These are phyloP conservation scores for Isabelozyma heimii DNA, from an alignment of 805 yeast genomes.

Conservation along the genomic window DNA sequence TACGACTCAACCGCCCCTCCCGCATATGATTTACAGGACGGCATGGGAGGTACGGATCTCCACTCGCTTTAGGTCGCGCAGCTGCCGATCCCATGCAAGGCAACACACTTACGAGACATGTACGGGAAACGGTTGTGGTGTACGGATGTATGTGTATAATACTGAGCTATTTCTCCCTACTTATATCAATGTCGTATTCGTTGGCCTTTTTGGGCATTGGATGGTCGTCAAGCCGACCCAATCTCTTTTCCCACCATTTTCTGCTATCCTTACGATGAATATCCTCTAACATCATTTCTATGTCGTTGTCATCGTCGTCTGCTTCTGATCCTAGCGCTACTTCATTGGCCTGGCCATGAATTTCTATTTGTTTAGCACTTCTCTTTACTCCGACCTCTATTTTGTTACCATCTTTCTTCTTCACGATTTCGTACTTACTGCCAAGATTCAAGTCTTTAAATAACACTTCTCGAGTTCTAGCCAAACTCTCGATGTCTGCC, in stretches of 20 bases:
- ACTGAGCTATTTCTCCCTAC: slow-evolving; percentile 1
- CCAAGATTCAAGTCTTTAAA: slow-evolving; percentile 66
- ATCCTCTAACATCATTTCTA: slow-evolving; percentile 58
- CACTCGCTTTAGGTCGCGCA: neutral
- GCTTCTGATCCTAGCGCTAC: slow-evolving; percentile 8
- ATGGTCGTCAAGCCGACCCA: slow-evolving; percentile 31
- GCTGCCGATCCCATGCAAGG: neutral
- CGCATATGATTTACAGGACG: neutral
- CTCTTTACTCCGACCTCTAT: slow-evolving; percentile 10
- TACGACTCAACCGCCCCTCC: neutral
- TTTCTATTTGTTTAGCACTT: slow-evolving; percentile 13
- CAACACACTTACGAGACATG: neutral
- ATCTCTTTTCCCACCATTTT: slow-evolving; percentile 50
- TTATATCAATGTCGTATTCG: slow-evolving; percentile 8
- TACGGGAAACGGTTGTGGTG: neutral
- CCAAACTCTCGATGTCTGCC: slow-evolving; percentile 71
- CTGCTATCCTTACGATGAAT: slow-evolving; percentile 52
- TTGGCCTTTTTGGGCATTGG: slow-evolving; percentile 11
- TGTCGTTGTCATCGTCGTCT: slow-evolving; percentile 21
- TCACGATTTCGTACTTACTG: slow-evolving; percentile 35
- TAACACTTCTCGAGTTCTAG: slow-evolving; percentile 73
- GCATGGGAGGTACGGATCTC: no score
- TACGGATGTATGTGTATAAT: no score
- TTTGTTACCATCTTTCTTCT: slow-evolving; percentile 11
- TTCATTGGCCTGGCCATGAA: slow-evolving; percentile 17